Base-by-base conservation (phyloP, 345 rosid species). In the Limnanthes douglasii region DNA sequence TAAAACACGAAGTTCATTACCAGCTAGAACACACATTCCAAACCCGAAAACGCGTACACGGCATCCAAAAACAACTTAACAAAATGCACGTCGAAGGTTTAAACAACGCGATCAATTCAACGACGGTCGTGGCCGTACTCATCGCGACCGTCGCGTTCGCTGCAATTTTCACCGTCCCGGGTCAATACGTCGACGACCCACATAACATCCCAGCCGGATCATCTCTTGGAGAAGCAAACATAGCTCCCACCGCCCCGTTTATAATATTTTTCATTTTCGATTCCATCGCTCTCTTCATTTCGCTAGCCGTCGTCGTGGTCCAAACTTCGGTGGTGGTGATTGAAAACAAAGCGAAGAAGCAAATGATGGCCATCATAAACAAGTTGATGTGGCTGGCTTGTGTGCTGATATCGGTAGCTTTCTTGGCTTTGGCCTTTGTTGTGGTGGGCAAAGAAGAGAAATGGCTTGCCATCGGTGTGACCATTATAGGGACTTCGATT, bases 311-410 rank as follows among this genome's bases (percentile, higher is more conserved):
- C 13, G 97, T 88, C 21, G 93, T 82, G 45, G 93, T 88, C 33
- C 97, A 82, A 43, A 88, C 97, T 4, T 88, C 97, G 1, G 93
- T 88, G 16, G 93, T 88, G 3, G 95, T 81, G 33, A 88, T 82
- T 17, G 93, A 82, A 39, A 75, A 81, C 56, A 88, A 78, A 60
- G 95, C 90, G 0, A 82, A 88, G 75, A 88, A 79, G 75, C 85
- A 75, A 35, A 63, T 82, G 95, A 88, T 88, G 97, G 82, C 90
- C 2, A 46, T 82, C 6, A 88, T 88, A 28, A 88, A 88, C 62
- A 88, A 88, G 61, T 25, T 88, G 49, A 78, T 82, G 97, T 88
- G 97, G 97, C 48, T 78, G 15, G 97, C 97, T 18, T 86, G 97
- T 27, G 76, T 66, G 34, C 79, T 86, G 34, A 40, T 86, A 10